Evolutionary conservation across 2,329 filamentous ascomycete species (phyloP), one percentile per base, ranked within the genome.

Genomic region (Paraphoma sp.): DNA sequence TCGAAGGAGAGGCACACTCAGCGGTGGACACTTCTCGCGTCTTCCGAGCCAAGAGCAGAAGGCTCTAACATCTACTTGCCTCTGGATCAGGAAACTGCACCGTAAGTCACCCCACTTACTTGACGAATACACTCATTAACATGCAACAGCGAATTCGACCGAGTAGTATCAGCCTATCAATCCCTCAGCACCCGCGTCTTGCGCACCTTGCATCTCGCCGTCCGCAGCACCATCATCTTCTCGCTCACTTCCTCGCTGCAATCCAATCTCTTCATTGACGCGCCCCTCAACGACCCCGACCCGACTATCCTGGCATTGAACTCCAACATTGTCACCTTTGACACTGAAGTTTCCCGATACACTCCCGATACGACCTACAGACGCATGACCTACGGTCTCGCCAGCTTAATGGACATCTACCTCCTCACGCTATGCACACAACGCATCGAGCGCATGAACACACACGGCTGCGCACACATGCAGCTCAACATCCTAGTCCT

Each of bases 401-500:
- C 90, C 7, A 80, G 87, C 16, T 86, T 98, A 17, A 89, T 95
- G 65, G 93, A 96, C 73, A 82, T 83, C 8, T 91, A 90, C 70
- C 87, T 98, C 2, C 87, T 97, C 38, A 62, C 68, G 4, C 81
- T 87, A 57, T 69, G 66, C 56, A 90, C 90, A 60, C 87, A 88
- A 1, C 80, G 83, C 71, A 90, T 94, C 44, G 87, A 88, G 48
- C 88, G 89, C 7, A 94, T 99, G 88, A 97, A 99, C 75, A 81
- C 79, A 38, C 86, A 90, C 67, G 95, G 95, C 42, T 91, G 89
- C 57, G 87, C 88, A n/a, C 86, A 93, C 38, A 93, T 99, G 86
- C 89, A 93, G 74, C 86, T 98, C 69, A 97, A 99, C 74, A 92
- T 97, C 47, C 84, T 97, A 23, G 95, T 99, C 41, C 82, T 99